phyloP scores from a whole-genome alignment of 352 stramenopile genomes.

The Pythium folliculosum region DNA sequence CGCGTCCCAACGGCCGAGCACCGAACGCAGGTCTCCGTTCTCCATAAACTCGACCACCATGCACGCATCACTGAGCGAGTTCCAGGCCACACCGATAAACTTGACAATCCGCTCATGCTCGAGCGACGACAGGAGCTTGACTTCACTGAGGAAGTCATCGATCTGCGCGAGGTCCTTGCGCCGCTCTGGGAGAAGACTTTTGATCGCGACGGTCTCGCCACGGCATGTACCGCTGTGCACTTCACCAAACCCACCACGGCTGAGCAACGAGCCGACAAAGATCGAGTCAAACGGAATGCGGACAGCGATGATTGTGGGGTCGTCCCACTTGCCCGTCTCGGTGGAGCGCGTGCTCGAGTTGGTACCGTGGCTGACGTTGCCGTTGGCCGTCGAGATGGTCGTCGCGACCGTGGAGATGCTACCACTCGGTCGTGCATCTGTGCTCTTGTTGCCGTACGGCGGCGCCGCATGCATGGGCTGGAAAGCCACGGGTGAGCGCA shows the following conservation, averaged over 20 bases:
- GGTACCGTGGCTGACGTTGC: slow-evolving; percentile 6
- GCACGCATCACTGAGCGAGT: slow-evolving; percentile 1
- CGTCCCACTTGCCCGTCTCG: slow-evolving; percentile 9
- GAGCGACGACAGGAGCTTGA: background rate
- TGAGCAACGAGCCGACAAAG: background rate
- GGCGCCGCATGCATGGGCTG: background rate
- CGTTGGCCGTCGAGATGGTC: slow-evolving; percentile 3
- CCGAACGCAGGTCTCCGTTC: slow-evolving; percentile 3
- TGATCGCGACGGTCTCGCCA: slow-evolving; percentile 4
- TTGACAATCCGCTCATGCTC: slow-evolving; percentile 4
- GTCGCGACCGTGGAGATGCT: background rate
- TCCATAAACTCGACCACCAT: slow-evolving; percentile 13
- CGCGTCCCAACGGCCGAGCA: background rate
- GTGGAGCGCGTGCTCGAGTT: slow-evolving; percentile 2
- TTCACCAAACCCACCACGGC: slow-evolving; percentile 9
- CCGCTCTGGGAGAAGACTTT: background rate
- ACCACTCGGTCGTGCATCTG: background rate
- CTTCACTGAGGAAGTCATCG: slow-evolving; percentile 2
- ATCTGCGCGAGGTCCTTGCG: slow-evolving; percentile 6
- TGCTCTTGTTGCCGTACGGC: background rate
- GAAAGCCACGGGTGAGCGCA: background rate
- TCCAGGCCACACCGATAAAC: slow-evolving; percentile 6
- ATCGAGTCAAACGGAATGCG: slow-evolving; percentile 2
- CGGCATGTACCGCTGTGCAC: slow-evolving; percentile 5
- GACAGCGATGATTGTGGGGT: slow-evolving; percentile 4